Evolutionary conservation across 2,329 filamentous ascomycete species (phyloP), one percentile per base, ranked within the genome.

Genomic region (Aspergillus persii): DNA sequence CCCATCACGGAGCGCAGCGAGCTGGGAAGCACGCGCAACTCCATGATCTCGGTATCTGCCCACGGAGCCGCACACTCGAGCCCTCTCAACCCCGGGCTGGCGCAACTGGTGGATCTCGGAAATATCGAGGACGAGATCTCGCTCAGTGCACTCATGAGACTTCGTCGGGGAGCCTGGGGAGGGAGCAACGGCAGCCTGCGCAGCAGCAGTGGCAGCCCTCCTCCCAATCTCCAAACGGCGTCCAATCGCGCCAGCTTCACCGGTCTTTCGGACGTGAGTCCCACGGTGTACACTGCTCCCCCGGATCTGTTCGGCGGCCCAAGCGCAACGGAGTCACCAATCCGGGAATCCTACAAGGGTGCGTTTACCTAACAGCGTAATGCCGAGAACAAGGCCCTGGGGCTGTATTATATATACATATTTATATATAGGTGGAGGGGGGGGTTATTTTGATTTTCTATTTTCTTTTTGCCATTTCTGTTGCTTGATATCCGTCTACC

Each of bases 1-100:
- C 95, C 95, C 5, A 98, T 99, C 68, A 98, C 94, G 0, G 95
- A 98, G 74, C 86, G 93, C 11, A 96, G 91, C 60, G 95, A 99
- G 76, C 97, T 96, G 80, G 44, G 44, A 23, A 96, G 92, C 47
- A 96, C 96, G 60, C 87, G 95, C 49, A 98, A 97, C 72, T 96
- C 91, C 0, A 86, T 96, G 59, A 90, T 96, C 79, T 91, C 89
- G 59, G 79, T 94, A 61, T 81, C 80, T 7, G 77, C 87, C 33
- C 85, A 86, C 49, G 75, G 76, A 2, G 68, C 69, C 3, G 67
- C 74, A 3, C 74, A 73, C 57, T 85, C 81, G 58, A 84, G 79
- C 46, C 77, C 72, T 0, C 68, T 91, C 2, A 91, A 88, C 64
- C 89, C 91, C 0, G 89, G 89, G 0, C 80, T 96, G 27, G 89